These are phyloP conservation scores for Eucalyptus decipiens DNA, from an alignment of 345 rosid genomes.

Conservation along the genomic window DNA sequence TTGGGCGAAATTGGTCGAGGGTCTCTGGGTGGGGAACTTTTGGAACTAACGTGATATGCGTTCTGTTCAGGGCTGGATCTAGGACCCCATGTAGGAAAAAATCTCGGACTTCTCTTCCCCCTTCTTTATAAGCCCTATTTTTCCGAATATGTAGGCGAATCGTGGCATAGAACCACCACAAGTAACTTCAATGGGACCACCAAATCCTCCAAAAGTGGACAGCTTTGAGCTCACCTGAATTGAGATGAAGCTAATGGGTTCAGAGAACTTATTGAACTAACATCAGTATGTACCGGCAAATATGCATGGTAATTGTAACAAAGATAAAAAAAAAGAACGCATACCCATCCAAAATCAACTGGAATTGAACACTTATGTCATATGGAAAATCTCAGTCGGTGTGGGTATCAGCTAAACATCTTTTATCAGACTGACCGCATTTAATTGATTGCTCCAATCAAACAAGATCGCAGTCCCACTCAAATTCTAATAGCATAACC, in stretches of 20 bases:
- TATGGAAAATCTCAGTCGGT: neutral
- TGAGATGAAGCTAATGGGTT: neutral
- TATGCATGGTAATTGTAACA: neutral
- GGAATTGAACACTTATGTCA: neutral
- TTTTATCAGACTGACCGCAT: neutral
- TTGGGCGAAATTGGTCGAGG: too few species aligned
- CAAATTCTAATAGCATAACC: neutral
- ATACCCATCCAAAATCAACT: neutral
- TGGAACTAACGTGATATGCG: too few species aligned
- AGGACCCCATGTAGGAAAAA: too few species aligned
- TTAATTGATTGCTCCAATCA: neutral
- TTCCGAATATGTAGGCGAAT: constrained; percentile 72
- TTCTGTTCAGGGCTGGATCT: too few species aligned
- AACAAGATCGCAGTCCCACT: neutral
- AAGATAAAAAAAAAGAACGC: neutral
- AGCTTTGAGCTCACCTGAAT: constrained; percentile 81
- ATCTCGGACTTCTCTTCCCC: too few species aligned
- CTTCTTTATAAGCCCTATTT: constrained; percentile 64
- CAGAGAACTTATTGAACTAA: neutral
- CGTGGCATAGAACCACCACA: constrained; percentile 98
- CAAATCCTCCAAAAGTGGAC: constrained; percentile 81
- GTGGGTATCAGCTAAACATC: neutral
- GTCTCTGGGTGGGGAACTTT: too few species aligned
- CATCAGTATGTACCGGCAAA: neutral
- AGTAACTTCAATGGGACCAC: constrained; percentile 89